Conservation (phyloP, 192 early-diverging fungal species). For the Podila verticillata region DNA sequence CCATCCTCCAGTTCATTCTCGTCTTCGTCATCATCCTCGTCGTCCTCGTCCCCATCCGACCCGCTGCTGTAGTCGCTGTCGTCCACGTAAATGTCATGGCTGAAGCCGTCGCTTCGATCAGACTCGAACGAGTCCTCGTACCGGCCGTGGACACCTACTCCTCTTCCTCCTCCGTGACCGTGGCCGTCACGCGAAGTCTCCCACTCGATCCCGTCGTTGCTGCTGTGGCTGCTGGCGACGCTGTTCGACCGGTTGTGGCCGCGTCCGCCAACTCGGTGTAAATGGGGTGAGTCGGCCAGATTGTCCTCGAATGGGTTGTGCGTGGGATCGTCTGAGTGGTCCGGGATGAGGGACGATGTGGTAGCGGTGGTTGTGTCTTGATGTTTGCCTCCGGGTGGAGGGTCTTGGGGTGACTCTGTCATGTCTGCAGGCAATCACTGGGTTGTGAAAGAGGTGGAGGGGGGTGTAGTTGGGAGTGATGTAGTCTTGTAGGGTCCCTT, state of each 20-base stretch:
- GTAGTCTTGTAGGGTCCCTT: too few relatives aligned
- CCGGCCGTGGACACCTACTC: not conserved
- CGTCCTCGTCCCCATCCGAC: not conserved
- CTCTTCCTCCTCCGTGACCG: not conserved
- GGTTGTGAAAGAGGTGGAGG: too few relatives aligned
- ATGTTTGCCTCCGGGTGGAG: too few relatives aligned
- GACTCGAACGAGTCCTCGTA: constrained; percentile 37
- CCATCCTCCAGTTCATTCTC: not conserved
- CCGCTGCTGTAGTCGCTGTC: constrained; percentile 2
- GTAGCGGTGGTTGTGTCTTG: not conserved
- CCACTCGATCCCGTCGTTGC: constrained; percentile 7
- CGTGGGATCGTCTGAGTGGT: not conserved
- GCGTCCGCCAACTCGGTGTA: not conserved
- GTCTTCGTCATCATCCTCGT: constrained; percentile 6
- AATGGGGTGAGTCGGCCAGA: not conserved
- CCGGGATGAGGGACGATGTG: not conserved
- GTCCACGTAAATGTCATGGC: not conserved
- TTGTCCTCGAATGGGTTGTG: constrained; percentile 1
- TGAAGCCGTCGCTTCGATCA: not conserved
- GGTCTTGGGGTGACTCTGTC: too few relatives aligned
- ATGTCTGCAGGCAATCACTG: too few relatives aligned
- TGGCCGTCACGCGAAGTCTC: not conserved
- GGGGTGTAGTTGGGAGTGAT: too few relatives aligned
- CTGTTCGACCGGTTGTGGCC: not conserved
- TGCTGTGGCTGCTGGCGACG: constrained; percentile 3